Evolutionary conservation across 2,329 filamentous ascomycete genomes (phyloP), one percentile per base, ranked within the genome.

Genomic region (Colletotrichum agaves): DNA sequence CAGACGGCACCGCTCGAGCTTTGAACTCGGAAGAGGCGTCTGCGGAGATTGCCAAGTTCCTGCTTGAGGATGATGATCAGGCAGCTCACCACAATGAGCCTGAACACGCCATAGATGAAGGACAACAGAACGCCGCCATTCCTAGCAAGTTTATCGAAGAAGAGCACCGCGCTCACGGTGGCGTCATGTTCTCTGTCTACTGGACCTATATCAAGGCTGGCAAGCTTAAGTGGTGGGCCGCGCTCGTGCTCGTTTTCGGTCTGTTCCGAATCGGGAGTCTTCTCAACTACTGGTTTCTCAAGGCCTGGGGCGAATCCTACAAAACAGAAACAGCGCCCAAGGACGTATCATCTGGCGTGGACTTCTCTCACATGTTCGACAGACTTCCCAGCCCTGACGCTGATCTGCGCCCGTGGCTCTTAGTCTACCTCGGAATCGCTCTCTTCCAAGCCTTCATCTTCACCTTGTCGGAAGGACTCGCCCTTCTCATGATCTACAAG

Each of bases 171-270:
- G 90, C 87, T 0, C 86, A 92, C 67, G 93, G 94, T 17, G 89
- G 91, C 1, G 92, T 97, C 1, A 88, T 94, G 72, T 80, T 88
- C 11, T 85, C 85, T 6, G 90, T 97, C 0, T 97, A 97, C 75
- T 93, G 92, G 89, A 88, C 90, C 70, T 97, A 97, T 72, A 89
- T 97, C 79, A 91, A 89, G 77, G 93, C 93, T 5, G 94, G 94
- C 2, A 91, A 88, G 12, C 82, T 94, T 49, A 83, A 83, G 63
- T 93, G 90, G 83, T 97, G 94, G 94, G 76, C 80, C 3, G 73
- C 88, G 1, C 83, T 94, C 2, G 81, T 95, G 3, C 37, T 87
- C 1, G 81, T 90, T 12, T 88, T 94, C 67, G 77, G 86, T 5
- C 44, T 89, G 0, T 93, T 89, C 72, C 89, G 94, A 6, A 74